A percentile compares a stretch with the other conserved stretches of the same genome.
These are phyloP conservation scores for Dicorynia guianensis DNA, from an alignment of 306 rosid genomes.

Conservation along the genomic window DNA sequence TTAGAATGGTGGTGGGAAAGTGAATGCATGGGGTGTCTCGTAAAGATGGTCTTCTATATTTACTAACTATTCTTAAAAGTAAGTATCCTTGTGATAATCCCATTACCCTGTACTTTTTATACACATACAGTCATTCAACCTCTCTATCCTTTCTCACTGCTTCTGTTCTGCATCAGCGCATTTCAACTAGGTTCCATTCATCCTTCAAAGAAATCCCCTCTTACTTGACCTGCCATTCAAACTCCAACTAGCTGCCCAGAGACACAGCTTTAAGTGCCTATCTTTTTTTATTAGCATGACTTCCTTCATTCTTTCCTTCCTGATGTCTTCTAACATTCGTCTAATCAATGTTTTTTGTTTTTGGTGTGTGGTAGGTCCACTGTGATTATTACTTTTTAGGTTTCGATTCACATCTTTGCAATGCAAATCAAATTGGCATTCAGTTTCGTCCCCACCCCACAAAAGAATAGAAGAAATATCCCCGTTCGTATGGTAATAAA, in stretches of 20 bases:
- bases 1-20: constrained; percentile 51
- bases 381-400: constrained; percentile 17
- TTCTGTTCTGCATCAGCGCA: constrained; percentile 31
- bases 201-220: background rate
- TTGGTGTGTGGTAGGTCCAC: constrained; percentile 38
- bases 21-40: constrained; percentile 60
- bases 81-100: constrained; percentile 20
- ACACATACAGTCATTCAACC: constrained; percentile 32
- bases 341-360: background rate
- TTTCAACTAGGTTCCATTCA: constrained; percentile 40
- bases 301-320: background rate
- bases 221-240: constrained; percentile 27
- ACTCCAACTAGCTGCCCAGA: constrained; percentile 12
- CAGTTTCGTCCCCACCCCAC: background rate
- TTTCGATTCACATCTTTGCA: constrained; percentile 35
- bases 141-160: constrained; percentile 13
- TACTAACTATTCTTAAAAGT: constrained; percentile 45
- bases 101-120: constrained; percentile 20
- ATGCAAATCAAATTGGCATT: constrained; percentile 34
- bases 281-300: background rate
- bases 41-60: constrained; percentile 50
- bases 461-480: background rate
- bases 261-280: constrained; percentile 21
- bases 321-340: no score
- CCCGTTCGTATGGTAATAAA: background rate